A percentile compares a stretch with the other conserved stretches of the same genome.
Evolutionary conservation across 306 rosid species (phyloP).

Genomic region (Trifolium subterraneum): DNA sequence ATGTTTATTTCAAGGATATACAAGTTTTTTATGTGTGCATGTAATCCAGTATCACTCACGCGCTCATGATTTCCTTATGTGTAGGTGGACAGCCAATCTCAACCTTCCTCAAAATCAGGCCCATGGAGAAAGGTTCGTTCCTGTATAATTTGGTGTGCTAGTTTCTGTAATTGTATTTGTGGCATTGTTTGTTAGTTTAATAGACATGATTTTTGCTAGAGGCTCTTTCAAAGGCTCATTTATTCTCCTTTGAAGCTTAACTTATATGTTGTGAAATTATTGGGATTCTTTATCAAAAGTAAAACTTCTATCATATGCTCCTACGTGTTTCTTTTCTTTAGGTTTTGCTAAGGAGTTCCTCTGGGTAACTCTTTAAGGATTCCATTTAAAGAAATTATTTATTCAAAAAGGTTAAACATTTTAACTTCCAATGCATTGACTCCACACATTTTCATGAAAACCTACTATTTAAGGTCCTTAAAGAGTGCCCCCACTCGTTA

Average conservation of each 20-base stretch:
- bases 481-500: too few relatives aligned
- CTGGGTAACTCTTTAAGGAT: too few relatives aligned
- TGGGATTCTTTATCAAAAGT: constrained; percentile 10
- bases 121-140: constrained; percentile 98
- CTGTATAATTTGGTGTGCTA: constrained; percentile 22
- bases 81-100: constrained; percentile 78
- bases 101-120: constrained; percentile 82
- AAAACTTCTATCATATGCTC: constrained; percentile 9
- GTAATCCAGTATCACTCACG: constrained; percentile 39
- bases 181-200: constrained; percentile 6
- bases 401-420: too few relatives aligned
- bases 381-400: too few relatives aligned
- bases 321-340: background rate
- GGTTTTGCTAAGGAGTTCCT: too few relatives aligned
- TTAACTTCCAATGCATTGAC: too few relatives aligned
- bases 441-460: too few relatives aligned
- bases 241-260: constrained; percentile 30
- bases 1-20: constrained; percentile 30
- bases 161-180: constrained; percentile 11
- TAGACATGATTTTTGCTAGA: constrained; percentile 29
- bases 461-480: too few relatives aligned
- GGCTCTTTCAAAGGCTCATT: constrained; percentile 29
- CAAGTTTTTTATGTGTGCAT: constrained; percentile 30
- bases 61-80: constrained; percentile 33
- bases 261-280: constrained; percentile 21